Evolutionary conservation across 768 basidiomycete species (phyloP), one percentile per base, ranked within the genome.

Genomic region (Obba rivulosa): DNA sequence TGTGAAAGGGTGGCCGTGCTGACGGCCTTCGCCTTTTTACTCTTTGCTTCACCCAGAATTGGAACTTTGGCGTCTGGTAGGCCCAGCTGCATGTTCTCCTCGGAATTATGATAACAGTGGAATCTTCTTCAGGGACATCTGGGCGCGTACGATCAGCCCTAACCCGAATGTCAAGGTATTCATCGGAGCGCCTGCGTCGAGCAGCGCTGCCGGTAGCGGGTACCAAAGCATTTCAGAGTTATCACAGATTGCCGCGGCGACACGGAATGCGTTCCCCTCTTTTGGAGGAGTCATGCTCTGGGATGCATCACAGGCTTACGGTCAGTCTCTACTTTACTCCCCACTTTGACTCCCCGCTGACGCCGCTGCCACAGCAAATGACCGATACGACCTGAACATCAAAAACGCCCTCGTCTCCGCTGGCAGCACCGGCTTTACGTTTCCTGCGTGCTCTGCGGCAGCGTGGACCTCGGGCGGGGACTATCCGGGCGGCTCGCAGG

Each of bases 381-480:
- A 69, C 49, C 74, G 78, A 23, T 85, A 75, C 54, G 81, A 84
- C 56, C 60, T 73, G 14, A 77, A 73, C 5, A 77, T 84, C 51
- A 85, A 87, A 66, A 73, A 75, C 49, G 72, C 77, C 22, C 69
- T 85, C 34, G 62, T 66, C 13, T 76, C 77, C 13, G 78, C 82
- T 31, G 82, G 83, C 41, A 80, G 81, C n/a, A 80, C 78, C 16
- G 81, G 83, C 8, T 86, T 85, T 62, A 78, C 76, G 2, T 85
- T 72, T 64, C 81, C 82, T 14, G 54, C 76, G 43, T 86, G 82
- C 59, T 71, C 75, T 35, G 79, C 81, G 9, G 69, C 79, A 16
- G 72, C 78, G 0, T 85, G 65, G 56, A 66, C 69, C 43, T 59
- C 75, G 8, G 77, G 79, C 16, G 70, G 61, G 8, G 67, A 59